These are phyloP conservation scores for Hemisphaericaspora lyxosophila DNA, from an alignment of 1,139 yeast species.

Conservation along the genomic window DNA sequence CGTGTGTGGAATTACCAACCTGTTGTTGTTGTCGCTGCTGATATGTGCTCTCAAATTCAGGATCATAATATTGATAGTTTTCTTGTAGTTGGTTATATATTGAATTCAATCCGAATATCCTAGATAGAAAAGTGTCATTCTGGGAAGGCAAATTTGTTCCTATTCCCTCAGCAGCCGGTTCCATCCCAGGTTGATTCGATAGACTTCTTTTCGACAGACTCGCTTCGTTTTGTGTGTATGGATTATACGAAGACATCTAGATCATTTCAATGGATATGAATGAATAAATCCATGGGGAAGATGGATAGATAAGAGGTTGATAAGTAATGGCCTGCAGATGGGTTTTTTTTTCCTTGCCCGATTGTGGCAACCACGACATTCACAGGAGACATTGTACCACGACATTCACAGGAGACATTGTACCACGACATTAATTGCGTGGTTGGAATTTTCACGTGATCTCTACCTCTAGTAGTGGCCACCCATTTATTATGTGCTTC, in stretches of 20 bases:
- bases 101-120: slow-evolving; percentile 57
- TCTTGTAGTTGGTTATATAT: slow-evolving; percentile 44
- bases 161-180: too few species aligned
- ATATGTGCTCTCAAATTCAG: slow-evolving; percentile 26
- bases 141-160: slow-evolving; percentile 8
- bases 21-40: slow-evolving; percentile 10
- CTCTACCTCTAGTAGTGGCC: too few species aligned
- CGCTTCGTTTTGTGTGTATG: neutral
- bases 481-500: too few species aligned
- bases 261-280: neutral
- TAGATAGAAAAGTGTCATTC: slow-evolving; percentile 53
- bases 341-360: too few species aligned
- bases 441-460: too few species aligned
- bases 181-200: too few species aligned
- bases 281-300: too few species aligned
- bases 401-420: too few species aligned
- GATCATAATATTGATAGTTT: slow-evolving; percentile 41
- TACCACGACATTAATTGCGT: too few species aligned
- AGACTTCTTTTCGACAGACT: neutral
- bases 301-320: neutral
- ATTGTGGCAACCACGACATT: too few species aligned
- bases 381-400: too few species aligned
- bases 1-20: neutral
- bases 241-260: slow-evolving; percentile 12
- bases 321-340: too few species aligned